phyloP scores from a whole-genome alignment of 73 alveolate genomes.

The Loxodes magnus region DNA sequence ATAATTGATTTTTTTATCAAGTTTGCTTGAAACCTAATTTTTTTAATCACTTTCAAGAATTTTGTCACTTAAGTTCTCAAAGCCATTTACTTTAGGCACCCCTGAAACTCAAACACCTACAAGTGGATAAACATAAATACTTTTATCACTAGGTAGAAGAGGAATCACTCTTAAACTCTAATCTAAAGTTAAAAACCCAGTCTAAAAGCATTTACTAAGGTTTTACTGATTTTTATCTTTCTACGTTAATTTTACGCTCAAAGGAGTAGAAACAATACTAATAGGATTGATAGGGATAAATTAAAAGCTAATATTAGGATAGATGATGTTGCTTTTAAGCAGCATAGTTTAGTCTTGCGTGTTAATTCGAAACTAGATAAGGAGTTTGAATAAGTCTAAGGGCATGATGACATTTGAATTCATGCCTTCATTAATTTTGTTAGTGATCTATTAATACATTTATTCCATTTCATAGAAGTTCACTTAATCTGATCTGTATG shows the following conservation, averaged over 20 bases:
- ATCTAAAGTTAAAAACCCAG: constrained; percentile 12
- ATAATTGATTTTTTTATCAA: not conserved
- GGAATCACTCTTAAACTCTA: constrained; percentile 14
- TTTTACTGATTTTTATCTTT: not conserved
- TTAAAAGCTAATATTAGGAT: not conserved
- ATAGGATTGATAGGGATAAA: not conserved
- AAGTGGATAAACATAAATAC: not conserved
- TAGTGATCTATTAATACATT: too few species aligned
- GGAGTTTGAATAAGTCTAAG: too few species aligned
- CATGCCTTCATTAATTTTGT: too few species aligned
- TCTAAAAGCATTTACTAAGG: not conserved
- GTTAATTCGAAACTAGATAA: too few species aligned
- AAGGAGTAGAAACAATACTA: constrained; percentile 7
- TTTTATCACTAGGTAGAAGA: constrained; percentile 4
- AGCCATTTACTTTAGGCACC: not conserved
- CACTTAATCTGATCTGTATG: too few species aligned
- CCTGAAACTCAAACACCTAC: constrained; percentile 5
- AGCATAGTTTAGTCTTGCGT: too few species aligned
- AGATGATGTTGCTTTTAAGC: not conserved
- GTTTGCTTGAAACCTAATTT: too few species aligned
- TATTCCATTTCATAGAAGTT: too few species aligned
- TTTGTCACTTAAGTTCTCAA: too few species aligned
- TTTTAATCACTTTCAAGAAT: too few species aligned
- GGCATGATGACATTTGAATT: too few species aligned
- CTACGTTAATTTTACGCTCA: not conserved